Evolutionary conservation across 345 rosid species (phyloP), one percentile per base, ranked within the genome.

Genomic region (Arabis hirsuta): DNA sequence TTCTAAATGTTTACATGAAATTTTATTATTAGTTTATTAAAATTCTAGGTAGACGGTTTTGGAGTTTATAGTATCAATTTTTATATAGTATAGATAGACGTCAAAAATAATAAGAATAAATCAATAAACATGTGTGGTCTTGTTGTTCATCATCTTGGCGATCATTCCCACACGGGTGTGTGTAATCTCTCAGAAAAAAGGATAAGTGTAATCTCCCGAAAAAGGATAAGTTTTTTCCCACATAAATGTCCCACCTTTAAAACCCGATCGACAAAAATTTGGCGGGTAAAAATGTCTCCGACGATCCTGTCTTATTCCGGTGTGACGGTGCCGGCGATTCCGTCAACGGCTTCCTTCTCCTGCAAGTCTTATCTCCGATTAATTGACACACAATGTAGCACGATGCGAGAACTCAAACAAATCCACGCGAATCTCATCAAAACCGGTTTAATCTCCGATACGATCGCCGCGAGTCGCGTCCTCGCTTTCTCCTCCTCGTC

Each of bases 341-440:
- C 70, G 5, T 45, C 69, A 54, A 8, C 69, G 5, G 0, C 3
- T 8, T 54, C 44, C 53, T n/a, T 71, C 61, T 71, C 67, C 22
- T 16, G 29, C 0, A 82, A 81, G 12, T 78, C 82, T 16, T 70
- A 57, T 73, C 84, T 93, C 72, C 66, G 83, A 34, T 73, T 82
- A 78, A 80, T 87, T 5, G 86, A 85, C 12, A 78, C 80, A 12
- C 80, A 72, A 26, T 88, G 90, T 74, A 63, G 65, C 48, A 76
- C 70, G 69, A 84, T 87, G 84, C 80, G 77, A 78, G 96, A 88
- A 73, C 87, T 92, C 55, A 83, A 76, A 53, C 82, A 79, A 64
- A 65, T 87, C 82, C 96, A 90, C 53, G 81, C 85, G 67, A 88
- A 75, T 13, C 82, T 87, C 82, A 81, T 90, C 79, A 93, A 93